Evolutionary conservation across 352 stramenopile genomes (phyloP).

Genomic region (Blastocystis sp.): DNA sequence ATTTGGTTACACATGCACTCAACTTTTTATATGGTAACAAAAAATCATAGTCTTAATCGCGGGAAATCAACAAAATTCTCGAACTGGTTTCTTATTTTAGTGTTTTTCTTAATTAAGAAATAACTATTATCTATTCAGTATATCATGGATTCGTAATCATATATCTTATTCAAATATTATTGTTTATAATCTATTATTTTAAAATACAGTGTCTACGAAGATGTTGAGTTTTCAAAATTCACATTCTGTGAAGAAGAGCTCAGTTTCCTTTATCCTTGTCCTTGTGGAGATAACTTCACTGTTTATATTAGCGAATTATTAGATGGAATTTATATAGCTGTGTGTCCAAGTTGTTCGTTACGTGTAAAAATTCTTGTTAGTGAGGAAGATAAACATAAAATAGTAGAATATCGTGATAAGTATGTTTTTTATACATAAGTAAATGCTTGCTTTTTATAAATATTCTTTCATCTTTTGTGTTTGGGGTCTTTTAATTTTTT

Average conservation of each 20-base stretch:
- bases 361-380: constrained; percentile 18
- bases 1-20: too few species aligned
- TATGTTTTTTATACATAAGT: too few species aligned
- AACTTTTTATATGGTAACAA: too few species aligned
- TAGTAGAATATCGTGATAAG: too few species aligned
- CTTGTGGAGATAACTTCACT: constrained; percentile 31
- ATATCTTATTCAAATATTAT: too few species aligned
- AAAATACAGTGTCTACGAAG: too few species aligned
- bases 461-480: too few species aligned
- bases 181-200: too few species aligned
- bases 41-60: neutral
- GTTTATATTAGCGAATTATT: constrained; percentile 21
- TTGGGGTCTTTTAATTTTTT: too few species aligned
- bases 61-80: neutral
- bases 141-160: constrained; percentile 15
- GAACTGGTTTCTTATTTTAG: neutral
- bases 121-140: neutral
- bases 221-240: constrained; percentile 2
- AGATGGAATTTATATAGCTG: constrained; percentile 13
- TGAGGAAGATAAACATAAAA: too few species aligned
- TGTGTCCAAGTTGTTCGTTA: constrained; percentile 28
- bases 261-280: constrained; percentile 27
- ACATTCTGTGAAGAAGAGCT: constrained; percentile 5
- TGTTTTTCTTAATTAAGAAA: neutral
- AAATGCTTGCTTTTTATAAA: too few species aligned